Evolutionary conservation across 2,329 filamentous ascomycete genomes (phyloP).

Genomic region (Beauveria sp.): DNA sequence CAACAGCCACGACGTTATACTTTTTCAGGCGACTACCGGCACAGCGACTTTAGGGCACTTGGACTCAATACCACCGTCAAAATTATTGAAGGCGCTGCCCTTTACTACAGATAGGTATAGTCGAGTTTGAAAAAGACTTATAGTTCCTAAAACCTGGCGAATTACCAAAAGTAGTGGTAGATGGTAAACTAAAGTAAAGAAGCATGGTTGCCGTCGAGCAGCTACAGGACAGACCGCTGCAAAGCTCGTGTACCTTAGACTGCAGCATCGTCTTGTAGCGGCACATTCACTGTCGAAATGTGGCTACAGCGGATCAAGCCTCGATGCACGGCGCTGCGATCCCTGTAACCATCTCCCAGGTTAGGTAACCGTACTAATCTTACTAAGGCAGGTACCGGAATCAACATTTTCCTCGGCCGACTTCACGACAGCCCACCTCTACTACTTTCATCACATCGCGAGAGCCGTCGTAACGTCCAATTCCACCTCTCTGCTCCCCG

Average conservation of each 20-base stretch:
- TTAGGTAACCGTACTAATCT: too few relatives aligned
- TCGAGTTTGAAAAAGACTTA: too few relatives aligned
- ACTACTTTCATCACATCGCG: not conserved
- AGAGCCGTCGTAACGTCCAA: not conserved
- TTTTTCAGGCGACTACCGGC: too few relatives aligned
- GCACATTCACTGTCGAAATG: not conserved
- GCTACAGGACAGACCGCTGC: not conserved
- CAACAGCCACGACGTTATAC: not conserved
- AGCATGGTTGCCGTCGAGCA: too few relatives aligned
- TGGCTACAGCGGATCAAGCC: not conserved
- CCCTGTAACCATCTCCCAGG: not conserved
- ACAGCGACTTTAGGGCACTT: not conserved
- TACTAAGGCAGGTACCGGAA: not conserved
- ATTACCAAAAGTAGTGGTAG: too few relatives aligned
- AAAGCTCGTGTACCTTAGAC: too few relatives aligned
- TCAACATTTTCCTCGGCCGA: constrained; percentile 3
- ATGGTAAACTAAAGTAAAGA: too few relatives aligned
- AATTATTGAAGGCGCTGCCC: too few relatives aligned
- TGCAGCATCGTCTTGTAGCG: not conserved
- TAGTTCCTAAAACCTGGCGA: too few relatives aligned
- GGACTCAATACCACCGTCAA: not conserved
- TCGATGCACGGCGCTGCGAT: not conserved
- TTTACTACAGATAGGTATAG: too few relatives aligned
- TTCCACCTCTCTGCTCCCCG: not conserved
- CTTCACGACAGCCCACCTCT: not conserved